Evolutionary conservation across 2,329 filamentous ascomycete genomes (phyloP).

Genomic region (Phoma sp.): DNA sequence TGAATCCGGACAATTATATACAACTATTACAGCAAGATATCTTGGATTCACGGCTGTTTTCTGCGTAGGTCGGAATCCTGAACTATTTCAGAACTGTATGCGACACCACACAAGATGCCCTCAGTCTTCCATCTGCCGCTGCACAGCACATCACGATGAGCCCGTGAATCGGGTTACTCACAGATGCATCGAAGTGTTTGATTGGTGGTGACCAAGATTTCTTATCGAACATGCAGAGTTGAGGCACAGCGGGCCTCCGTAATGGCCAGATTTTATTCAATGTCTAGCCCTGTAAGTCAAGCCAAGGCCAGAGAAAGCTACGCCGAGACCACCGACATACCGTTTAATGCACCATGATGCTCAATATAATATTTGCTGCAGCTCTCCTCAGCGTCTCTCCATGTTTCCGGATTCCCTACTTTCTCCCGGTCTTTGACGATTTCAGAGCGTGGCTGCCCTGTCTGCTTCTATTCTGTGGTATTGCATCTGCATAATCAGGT

Average conservation of each 20-base stretch:
- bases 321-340: background rate
- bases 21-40: background rate
- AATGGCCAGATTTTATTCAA: background rate
- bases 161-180: background rate
- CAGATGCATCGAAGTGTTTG: background rate
- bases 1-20: background rate
- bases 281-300: background rate
- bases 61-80: background rate
- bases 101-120: background rate
- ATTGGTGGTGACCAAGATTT: background rate
- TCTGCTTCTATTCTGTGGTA: background rate
- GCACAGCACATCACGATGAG: background rate
- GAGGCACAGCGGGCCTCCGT: background rate
- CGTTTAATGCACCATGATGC: background rate
- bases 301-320: background rate
- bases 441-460: too few species aligned
- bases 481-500: background rate
- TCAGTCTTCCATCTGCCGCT: background rate
- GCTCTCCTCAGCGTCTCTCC: background rate
- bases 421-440: background rate
- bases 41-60: background rate
- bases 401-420: background rate
- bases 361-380: background rate
- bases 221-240: constrained; percentile 1
- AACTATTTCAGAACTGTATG: background rate